Conservation (phyloP, 345 rosid genomes). For the Gossypium australe region DNA sequence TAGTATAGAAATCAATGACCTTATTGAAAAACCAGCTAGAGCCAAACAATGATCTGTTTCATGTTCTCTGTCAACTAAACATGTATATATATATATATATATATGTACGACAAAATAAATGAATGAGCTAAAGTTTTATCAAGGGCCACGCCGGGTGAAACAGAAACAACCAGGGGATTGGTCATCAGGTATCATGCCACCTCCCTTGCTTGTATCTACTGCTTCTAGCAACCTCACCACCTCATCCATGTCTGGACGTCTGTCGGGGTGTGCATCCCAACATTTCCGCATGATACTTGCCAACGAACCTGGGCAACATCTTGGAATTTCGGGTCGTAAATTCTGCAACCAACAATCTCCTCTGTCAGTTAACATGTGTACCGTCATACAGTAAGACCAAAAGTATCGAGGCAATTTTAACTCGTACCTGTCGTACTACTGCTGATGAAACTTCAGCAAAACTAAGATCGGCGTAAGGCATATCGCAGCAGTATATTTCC, state of each 20-base stretch:
- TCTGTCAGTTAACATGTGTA: not conserved
- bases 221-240: slow-evolving; percentile 66
- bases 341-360: slow-evolving; percentile 35
- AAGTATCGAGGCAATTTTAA: not conserved
- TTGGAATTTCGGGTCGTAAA: slow-evolving; percentile 66
- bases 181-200: slow-evolving; percentile 87
- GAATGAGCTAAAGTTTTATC: slow-evolving; percentile 7
- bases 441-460: slow-evolving; percentile 72
- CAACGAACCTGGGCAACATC: slow-evolving; percentile 64
- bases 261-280: slow-evolving; percentile 68
- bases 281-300: slow-evolving; percentile 71
- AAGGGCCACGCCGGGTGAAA: slow-evolving; percentile 65
- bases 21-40: not conserved
- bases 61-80: no score
- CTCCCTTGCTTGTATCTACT: slow-evolving; percentile 77
- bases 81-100: no score
- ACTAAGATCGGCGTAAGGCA: slow-evolving; percentile 71
- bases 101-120: not conserved
- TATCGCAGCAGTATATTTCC: slow-evolving; percentile 86
- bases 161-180: slow-evolving; percentile 62
- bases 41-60: not conserved
- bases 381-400: not conserved
- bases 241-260: slow-evolving; percentile 74
- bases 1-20: not conserved
- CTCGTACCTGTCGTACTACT: slow-evolving; percentile 61